Evolutionary conservation across 306 rosid species (phyloP), one percentile per base, ranked within the genome.

Genomic region (Crotalaria pallida): DNA sequence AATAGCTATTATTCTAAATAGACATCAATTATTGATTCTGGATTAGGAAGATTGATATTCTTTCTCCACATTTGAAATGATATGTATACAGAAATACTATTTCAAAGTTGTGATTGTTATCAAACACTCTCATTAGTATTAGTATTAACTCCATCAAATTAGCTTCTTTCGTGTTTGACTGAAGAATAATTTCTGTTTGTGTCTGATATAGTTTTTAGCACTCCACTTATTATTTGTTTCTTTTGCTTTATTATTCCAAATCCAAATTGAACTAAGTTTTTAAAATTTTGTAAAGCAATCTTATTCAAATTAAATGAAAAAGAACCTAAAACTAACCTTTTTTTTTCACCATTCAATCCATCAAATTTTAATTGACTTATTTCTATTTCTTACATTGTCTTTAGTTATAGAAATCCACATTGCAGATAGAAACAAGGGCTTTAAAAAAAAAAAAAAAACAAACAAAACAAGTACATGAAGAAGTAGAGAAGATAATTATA

Each of bases 401-500:
- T 65, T 57, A 65, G 56, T 57, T 71, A 6, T 13, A 57, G 50
- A 71, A 34, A 64, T 48, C 78, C 68, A 53, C 10, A 55, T 22
- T 16, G 55, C 48, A 53, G 49, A 62, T 18, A 43, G 50, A 11
- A 78, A 78, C 64, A 65, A 18, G 65, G n/a, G 10, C 58, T 56
- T 57, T 24, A 23, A n/a, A 10, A 21, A 29, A 43, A 53, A 31
- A n/a, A n/a, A n/a, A n/a, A n/a, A n/a, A n/a, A n/a, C n/a, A n/a
- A n/a, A n/a, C n/a, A n/a, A n/a, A n/a, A n/a, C n/a, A n/a, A n/a
- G n/a, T n/a, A n/a, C n/a, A n/a, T n/a, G n/a, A n/a, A n/a, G n/a
- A n/a, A n/a, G n/a, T n/a, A n/a, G 61, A 73, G 58, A 73, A 73
- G 36, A 50, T 68, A 50, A 68, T 79, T 76, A 57, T 50, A 80